Evolutionary conservation across 768 basidiomycete species (phyloP).

Genomic region (Stropharia rugosoannulata): DNA sequence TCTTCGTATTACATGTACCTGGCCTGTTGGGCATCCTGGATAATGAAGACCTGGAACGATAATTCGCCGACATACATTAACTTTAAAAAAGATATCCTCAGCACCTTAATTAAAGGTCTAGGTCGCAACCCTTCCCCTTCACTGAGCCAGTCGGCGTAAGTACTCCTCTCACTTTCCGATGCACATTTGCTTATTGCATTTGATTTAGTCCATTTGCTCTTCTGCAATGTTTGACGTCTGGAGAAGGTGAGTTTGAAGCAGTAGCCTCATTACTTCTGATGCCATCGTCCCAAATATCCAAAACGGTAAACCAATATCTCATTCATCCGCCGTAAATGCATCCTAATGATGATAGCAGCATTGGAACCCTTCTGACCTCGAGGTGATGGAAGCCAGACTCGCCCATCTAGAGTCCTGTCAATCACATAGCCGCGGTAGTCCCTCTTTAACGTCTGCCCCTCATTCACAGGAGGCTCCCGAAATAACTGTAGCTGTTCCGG

Average conservation of each 20-base stretch:
- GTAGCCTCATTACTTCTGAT: constrained; percentile 11
- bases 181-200: not conserved
- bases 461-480: not conserved
- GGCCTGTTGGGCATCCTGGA: constrained; percentile 73
- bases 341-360: constrained; percentile 26
- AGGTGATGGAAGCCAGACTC: constrained; percentile 57
- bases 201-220: constrained; percentile 10
- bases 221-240: constrained; percentile 13
- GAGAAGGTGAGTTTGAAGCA: constrained; percentile 15
- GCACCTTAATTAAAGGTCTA: constrained; percentile 46
- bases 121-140: constrained; percentile 28
- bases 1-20: constrained; percentile 55
- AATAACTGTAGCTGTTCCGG: constrained; percentile 23
- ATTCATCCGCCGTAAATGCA: not conserved
- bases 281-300: constrained; percentile 1
- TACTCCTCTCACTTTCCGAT: not conserved
- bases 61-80: constrained; percentile 25
- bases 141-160: constrained; percentile 15
- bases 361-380: constrained; percentile 52
- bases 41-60: constrained; percentile 37
- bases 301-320: constrained; percentile 6
- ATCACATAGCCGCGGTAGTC: not conserved
- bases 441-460: not conserved
- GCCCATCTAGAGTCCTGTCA: constrained; percentile 16
- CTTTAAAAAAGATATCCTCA: constrained; percentile 44